Evolutionary conservation across 2,329 filamentous ascomycete species (phyloP).

Genomic region (Samsoniella hepiali): DNA sequence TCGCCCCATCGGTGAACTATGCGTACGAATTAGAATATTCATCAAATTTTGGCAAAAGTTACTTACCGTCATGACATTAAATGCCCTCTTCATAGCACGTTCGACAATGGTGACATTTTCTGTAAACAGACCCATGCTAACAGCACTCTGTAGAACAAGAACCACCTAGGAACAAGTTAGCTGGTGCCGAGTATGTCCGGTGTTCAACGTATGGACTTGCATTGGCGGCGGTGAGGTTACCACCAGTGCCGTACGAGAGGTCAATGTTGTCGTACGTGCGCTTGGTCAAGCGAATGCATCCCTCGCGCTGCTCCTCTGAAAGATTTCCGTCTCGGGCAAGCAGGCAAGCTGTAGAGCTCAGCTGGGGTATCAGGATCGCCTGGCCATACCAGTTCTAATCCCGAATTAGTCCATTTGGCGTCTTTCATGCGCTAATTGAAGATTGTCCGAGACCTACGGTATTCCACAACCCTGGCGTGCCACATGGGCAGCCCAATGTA

Average conservation of each 20-base stretch:
- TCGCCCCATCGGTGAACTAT: conserved; percentile 22
- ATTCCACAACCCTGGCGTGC: conserved; percentile 25
- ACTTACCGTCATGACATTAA: conserved; percentile 23
- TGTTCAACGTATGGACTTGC: conserved; percentile 20
- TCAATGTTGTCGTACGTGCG: conserved; percentile 24
- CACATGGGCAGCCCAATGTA: conserved; percentile 20
- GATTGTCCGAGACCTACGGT: conserved; percentile 8
- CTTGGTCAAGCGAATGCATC: conserved; percentile 24
- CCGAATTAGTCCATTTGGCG: not conserved
- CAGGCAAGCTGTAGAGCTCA: conserved; percentile 24
- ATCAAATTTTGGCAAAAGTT: not conserved
- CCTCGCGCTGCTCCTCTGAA: conserved; percentile 19
- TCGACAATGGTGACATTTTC: conserved; percentile 23
- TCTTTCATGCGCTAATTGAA: not conserved
- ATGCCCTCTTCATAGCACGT: conserved; percentile 22
- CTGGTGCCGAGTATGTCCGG: no score
- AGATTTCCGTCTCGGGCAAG: conserved; percentile 23
- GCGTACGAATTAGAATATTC: not conserved
- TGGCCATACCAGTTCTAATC: conserved; percentile 27
- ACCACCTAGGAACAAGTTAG: conserved; percentile 19
- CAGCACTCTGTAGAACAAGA: conserved; percentile 26
- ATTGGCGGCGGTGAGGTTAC: conserved; percentile 24
- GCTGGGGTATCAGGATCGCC: conserved; percentile 25
- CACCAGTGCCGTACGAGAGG: conserved; percentile 22
- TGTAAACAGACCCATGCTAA: conserved; percentile 24